Conservation (phyloP, 306 rosid genomes). For the Nissolia schottii region DNA sequence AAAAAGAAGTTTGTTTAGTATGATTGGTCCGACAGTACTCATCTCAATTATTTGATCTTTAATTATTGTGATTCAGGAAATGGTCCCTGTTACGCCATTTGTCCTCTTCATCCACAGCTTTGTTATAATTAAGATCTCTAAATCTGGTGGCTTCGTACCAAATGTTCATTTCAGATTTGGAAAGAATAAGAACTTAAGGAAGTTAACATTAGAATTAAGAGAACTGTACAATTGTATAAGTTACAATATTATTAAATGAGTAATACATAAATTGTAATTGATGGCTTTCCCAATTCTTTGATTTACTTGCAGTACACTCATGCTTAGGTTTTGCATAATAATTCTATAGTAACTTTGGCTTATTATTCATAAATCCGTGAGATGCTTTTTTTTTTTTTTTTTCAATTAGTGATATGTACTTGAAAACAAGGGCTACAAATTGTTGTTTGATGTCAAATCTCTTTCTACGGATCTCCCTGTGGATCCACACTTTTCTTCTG, state of each 20-base stretch:
- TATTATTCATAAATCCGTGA: background rate
- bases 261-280: background rate
- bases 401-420: no score
- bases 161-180: constrained; percentile 19
- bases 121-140: constrained; percentile 10
- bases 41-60: constrained; percentile 41
- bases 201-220: background rate
- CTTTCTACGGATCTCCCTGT: constrained; percentile 54
- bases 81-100: constrained; percentile 44
- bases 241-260: no score
- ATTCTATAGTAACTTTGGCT: background rate
- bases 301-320: background rate
- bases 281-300: background rate
- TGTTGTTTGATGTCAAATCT: constrained; percentile 56
- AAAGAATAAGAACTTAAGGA: background rate
- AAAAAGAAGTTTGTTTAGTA: constrained; percentile 5
- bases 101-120: constrained; percentile 41
- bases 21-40: constrained; percentile 44
- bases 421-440: constrained; percentile 19
- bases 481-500: constrained; percentile 51
- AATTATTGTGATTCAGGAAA: constrained; percentile 36
- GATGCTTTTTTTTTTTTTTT: no score
- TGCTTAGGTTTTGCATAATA: background rate
- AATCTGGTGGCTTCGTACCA: background rate
- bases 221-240: no score